phyloP scores from a whole-genome alignment of 257 asterid genomes.

The Nicotiana sylvestris region DNA sequence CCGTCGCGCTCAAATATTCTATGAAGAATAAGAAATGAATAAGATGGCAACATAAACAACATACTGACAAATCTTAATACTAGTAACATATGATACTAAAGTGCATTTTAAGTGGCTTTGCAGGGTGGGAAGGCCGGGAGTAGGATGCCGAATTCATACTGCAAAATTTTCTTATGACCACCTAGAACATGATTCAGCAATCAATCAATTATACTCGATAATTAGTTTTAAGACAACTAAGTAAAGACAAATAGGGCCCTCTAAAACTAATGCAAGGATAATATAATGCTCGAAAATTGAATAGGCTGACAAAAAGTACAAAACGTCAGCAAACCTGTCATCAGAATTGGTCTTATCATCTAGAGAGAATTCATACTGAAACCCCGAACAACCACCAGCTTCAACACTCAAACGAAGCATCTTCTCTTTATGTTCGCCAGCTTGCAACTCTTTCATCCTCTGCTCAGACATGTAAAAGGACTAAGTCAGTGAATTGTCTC shows the following conservation, averaged over 20 bases:
- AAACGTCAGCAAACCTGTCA: conserved; percentile 54
- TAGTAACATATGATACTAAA: neutral
- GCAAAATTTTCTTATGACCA: neutral
- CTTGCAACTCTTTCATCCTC: conserved; percentile 88
- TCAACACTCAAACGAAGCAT: conserved; percentile 86
- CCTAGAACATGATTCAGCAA: neutral
- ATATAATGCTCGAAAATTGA: neutral
- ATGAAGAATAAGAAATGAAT: neutral
- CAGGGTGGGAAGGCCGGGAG: neutral
- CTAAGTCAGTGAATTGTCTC: neutral
- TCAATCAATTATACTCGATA: neutral
- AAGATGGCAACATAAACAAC: neutral
- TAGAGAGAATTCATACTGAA: conserved; percentile 81
- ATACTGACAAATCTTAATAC: neutral
- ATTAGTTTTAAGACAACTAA: neutral
- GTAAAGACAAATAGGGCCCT: neutral
- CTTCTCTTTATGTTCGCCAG: conserved; percentile 52
- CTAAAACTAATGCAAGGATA: neutral
- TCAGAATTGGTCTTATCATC: conserved; percentile 66
- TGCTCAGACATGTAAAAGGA: conserved; percentile 20
- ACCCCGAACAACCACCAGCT: conserved; percentile 99
- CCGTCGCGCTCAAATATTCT: conserved; percentile 90
- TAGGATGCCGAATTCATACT: neutral
- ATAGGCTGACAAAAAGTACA: neutral
- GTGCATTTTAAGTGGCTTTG: neutral